Evolutionary conservation across 768 basidiomycete species (phyloP), one percentile per base, ranked within the genome.

Genomic region (Suillus brevipes): DNA sequence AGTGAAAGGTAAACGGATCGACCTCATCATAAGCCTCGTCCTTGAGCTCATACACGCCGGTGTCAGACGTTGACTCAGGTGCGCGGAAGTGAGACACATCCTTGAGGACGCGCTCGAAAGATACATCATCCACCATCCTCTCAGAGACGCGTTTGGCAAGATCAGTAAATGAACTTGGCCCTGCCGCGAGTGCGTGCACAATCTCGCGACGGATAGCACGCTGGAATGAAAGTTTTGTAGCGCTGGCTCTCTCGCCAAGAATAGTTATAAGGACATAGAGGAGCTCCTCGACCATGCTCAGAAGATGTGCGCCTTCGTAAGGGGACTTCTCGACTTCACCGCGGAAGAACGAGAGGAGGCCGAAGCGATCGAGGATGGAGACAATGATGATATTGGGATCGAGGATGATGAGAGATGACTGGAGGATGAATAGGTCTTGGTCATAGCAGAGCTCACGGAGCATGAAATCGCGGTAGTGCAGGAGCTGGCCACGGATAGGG

Each of bases 391-490:
- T 81, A 69, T 91, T 84, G 4, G 94, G 93, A 49, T 90, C 88
- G 58, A 95, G 82, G 50, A 91, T 81, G 71, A 91, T 84, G 60
- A 99, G 85, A 0, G 90, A 89, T 0, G 89, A 88, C 78, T 99
- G 96, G 3, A 99, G 83, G 65, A 97, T 86, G 81, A 89, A 95
- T 20, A 97, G 81, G 68, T 95, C 97, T 75, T 98, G 95, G 75
- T 99, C 97, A 73, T 97, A 96, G 71, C 97, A 97, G 7, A 95
- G 83, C 75, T 99, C 97, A 23, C 97, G 90, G 31, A 98, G 87
- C 85, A 92, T 91, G 76, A 94, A 95, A 74, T 99, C 97, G 34
- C 95, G 90, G 75, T 99, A 99, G 74, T 99, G 97, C 61, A 96
- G 84, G 5, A 95, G 82, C 75, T 99, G 97, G 0, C 95, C 95